A percentile compares a stretch with the other conserved stretches of the same genome.
Evolutionary conservation across 225 moss, liverwort and hornwort species (phyloP).

Genomic region (Marchantia polymorpha): DNA sequence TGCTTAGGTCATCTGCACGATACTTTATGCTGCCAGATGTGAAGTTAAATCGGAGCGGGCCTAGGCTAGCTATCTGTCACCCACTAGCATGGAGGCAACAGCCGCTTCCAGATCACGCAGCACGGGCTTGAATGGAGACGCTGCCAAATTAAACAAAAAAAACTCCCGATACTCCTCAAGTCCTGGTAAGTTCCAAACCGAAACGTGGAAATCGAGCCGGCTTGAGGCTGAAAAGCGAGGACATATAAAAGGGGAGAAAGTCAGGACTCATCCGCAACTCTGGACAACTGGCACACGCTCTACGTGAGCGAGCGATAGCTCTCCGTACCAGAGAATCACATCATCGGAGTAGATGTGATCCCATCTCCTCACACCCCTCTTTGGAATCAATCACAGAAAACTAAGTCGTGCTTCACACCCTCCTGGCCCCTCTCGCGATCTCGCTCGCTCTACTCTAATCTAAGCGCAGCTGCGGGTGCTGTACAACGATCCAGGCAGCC

Average conservation of each 20-base stretch:
- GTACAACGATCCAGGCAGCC: not conserved
- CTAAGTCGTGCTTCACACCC: not conserved
- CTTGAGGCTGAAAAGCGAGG: not conserved
- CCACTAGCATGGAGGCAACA: not conserved
- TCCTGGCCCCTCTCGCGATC: not conserved
- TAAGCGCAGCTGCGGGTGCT: not conserved
- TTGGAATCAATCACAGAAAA: not conserved
- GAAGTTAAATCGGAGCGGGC: not conserved
- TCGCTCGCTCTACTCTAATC: not conserved
- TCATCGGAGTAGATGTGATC: conserved; percentile 2
- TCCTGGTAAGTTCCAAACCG: not conserved
- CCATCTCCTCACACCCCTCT: not conserved
- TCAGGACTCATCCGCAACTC: not conserved
- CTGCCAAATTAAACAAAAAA: not conserved
- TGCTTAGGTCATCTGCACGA: not conserved
- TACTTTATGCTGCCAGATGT: not conserved
- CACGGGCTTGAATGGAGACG: not conserved
- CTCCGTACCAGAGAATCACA: not conserved
- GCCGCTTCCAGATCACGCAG: not conserved
- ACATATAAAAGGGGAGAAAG: not conserved
- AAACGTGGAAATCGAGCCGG: conserved; percentile 2
- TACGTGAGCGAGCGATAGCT: not conserved
- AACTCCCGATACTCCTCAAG: not conserved
- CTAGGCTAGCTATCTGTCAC: not conserved
- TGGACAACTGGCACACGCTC: conserved; percentile 16